phyloP scores from a whole-genome alignment of 345 rosid species.

The Cardamine resedifolia region DNA sequence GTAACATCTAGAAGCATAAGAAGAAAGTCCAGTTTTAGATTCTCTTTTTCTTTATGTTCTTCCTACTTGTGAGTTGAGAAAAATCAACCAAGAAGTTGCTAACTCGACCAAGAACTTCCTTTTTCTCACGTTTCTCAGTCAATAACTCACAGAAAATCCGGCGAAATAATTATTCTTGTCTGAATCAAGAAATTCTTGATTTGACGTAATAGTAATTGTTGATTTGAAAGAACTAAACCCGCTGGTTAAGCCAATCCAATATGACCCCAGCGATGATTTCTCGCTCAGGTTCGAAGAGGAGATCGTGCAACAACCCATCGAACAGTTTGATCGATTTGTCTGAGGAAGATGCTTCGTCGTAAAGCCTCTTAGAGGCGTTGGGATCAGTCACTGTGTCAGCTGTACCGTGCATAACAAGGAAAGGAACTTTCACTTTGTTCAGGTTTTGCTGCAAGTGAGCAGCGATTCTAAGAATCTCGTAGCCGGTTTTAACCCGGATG shows the following conservation, averaged over 20 bases:
- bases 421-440: constrained; percentile 62
- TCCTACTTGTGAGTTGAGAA: not conserved
- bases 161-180: constrained; percentile 3
- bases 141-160: not conserved
- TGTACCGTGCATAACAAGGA: constrained; percentile 86
- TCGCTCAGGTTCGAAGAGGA: constrained; percentile 83
- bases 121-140: constrained; percentile 6
- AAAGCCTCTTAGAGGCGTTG: constrained; percentile 58
- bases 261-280: constrained; percentile 65
- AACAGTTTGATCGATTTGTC: constrained; percentile 70
- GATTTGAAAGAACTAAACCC: constrained; percentile 36
- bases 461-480: constrained; percentile 80
- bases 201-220: not conserved
- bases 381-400: constrained; percentile 87
- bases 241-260: constrained; percentile 63
- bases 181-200: constrained; percentile 22
- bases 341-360: constrained; percentile 65
- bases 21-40: constrained; percentile 7
- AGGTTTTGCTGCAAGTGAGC: constrained; percentile 66
- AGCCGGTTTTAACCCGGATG: constrained; percentile 80
- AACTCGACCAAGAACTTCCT: constrained; percentile 5
- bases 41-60: not conserved
- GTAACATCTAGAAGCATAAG: not conserved
- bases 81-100: constrained; percentile 20
- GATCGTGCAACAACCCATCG: constrained; percentile 81